Evolutionary conservation across 2,329 filamentous ascomycete species (phyloP), one percentile per base, ranked within the genome.

Genomic region (Xylariales sp.): DNA sequence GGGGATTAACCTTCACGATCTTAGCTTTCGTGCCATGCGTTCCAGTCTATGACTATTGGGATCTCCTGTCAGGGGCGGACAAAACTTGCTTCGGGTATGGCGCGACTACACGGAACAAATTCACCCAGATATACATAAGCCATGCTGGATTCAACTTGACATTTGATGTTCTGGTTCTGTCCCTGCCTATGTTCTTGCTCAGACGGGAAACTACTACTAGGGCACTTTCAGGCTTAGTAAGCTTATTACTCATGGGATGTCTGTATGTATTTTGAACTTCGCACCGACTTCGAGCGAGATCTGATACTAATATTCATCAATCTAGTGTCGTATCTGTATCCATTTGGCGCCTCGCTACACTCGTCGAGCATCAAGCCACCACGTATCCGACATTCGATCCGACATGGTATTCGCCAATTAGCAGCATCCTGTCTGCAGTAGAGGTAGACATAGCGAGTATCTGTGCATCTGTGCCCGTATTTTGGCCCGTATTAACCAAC

Each of bases 311-410:
- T n/a, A n/a, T n/a, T n/a, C n/a, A n/a, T n/a, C n/a, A n/a, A n/a
- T n/a, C 14, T 51, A 38, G 54, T 11, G 54, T 55, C 20, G 51
- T 60, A 37, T 46, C 49, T 19, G 48, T 62, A 42, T 58, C 59
- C 3, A 49, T 53, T 8, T 59, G 57, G 52, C 57, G 60, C 8
- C 49, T 62, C 7, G 38, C 50, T 5, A 55, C 54, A 15, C 53
- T 61, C 14, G 33, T 61, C 11, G 45, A 56, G 16, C 53, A 61
- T 42, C 46, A 50, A 37, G 56, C 54, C 5, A 53, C 53, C 3
- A 60, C 58, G 0, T 51, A 46, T 31, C 60, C 59, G 9, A 60
- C 54, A 1, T 52, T 59, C 38, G 60, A 63, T 35, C 57, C 57
- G 29, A 57, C 56, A 19, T 63, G 58, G 57, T 62, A 62, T 39